Evolutionary conservation across 2,329 filamentous ascomycete species (phyloP), one percentile per base, ranked within the genome.

Genomic region (Harringtonia aguacate): DNA sequence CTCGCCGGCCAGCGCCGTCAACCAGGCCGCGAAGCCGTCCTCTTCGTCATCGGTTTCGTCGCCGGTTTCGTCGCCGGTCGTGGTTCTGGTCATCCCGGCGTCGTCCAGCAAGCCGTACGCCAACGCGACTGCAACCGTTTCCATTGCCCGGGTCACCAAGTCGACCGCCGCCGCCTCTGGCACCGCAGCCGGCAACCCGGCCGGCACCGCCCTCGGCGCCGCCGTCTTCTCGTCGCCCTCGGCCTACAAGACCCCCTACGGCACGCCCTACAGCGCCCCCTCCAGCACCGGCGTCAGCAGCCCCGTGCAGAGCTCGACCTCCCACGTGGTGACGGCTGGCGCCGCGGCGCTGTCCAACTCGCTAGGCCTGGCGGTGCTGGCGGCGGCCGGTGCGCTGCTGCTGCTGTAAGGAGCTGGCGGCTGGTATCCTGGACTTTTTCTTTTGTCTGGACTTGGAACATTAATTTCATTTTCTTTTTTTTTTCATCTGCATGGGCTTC

Each of bases 271-370:
- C 8, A 20, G 12, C 9, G 17, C 14, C 34, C n/a, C 39, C 10
- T 20, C 29, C 13, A 34, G 14, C 9, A 17, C 36, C 5, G 36
- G 27, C 20, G 18, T 24, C 22, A 37, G 24, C 27, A 21, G 18
- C 10, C 9, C 41, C 7, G 24, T 28, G 4, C 13, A 36, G 22
- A 40, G 27, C 7, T 28, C 24, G 39, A 15, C 35, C n/a, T 24
- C 24, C 12, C 18, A 28, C 6, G 41, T 43, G 10, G 47, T 51
- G 14, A 49, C 49, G 27, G 47, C 47, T n/a, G 47, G 45, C 27
- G 49, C 49, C 22, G 39, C 45, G 36, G 41, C 42, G 36, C 20
- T 45, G 20, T 36, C 47, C 15, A 18, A 36, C 46, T 48, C 47
- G 24, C 35, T 48, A 39, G 41, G 48, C 17, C 36, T 48, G 37